Conservation (phyloP, 306 rosid genomes). For the Quercus aquifolioides region DNA sequence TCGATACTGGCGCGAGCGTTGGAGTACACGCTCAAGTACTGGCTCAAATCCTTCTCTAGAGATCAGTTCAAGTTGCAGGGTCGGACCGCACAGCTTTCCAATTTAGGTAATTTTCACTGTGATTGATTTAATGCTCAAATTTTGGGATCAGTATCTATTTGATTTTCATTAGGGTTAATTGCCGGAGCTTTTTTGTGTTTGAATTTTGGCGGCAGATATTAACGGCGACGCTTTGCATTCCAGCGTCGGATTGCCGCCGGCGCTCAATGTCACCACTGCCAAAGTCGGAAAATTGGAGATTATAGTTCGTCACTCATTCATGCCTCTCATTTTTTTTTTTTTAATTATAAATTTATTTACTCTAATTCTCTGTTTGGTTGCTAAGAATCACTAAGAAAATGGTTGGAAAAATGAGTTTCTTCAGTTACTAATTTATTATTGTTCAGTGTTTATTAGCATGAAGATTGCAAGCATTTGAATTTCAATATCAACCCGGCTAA, state of each 20-base stretch:
- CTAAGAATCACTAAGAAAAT: conserved; percentile 15
- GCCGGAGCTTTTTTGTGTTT: conserved; percentile 3
- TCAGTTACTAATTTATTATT: background rate
- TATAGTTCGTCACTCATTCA: conserved; percentile 42
- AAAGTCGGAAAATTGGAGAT: conserved; percentile 85
- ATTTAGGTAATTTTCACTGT: conserved; percentile 48
- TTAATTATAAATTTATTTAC: background rate
- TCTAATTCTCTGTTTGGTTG: background rate
- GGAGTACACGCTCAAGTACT: conserved; percentile 92
- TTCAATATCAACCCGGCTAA: background rate
- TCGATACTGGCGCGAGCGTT: conserved; percentile 78
- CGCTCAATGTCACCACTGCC: conserved; percentile 73
- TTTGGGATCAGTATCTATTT: background rate
- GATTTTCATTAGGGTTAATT: background rate
- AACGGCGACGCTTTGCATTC: conserved; percentile 94
- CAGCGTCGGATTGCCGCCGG: conserved; percentile 89
- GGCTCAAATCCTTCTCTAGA: conserved; percentile 88
- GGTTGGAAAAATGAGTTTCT: background rate
- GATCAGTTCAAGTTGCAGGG: conserved; percentile 96
- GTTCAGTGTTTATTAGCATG: background rate
- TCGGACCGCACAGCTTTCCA: conserved; percentile 75
- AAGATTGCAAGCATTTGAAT: background rate
- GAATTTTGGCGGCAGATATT: conserved; percentile 52
- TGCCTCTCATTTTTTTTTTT: background rate
- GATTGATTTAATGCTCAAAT: background rate